These are phyloP conservation scores for Leucoagaricus sp. DNA, from an alignment of 1,284 basidiomycete species.

Conservation along the genomic window DNA sequence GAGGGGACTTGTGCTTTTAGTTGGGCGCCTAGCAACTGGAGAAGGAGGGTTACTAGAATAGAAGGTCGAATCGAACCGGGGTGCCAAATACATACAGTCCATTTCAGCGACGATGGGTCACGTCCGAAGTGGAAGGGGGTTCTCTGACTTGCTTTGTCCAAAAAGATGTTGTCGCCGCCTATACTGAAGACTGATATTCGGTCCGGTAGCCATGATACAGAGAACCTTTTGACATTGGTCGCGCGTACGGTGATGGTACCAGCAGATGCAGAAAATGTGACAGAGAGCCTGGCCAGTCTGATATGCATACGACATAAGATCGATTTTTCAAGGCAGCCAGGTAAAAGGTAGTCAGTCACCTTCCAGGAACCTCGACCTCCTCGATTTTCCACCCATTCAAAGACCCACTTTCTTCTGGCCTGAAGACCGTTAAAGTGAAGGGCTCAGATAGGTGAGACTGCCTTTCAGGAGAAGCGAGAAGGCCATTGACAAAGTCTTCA, in stretches of 20 bases:
- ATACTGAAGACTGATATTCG: conserved; percentile 20
- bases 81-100: conserved; percentile 6
- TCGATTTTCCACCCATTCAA: conserved; percentile 67
- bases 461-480: conserved; percentile 17
- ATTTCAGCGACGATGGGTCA: neutral
- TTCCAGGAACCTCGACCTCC: conserved; percentile 55
- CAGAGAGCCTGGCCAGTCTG: conserved; percentile 34
- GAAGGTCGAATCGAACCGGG: neutral
- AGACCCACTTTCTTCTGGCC: conserved; percentile 65
- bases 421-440: conserved; percentile 70
- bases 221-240: conserved; percentile 45
- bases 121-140: conserved; percentile 1
- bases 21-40: neutral
- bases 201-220: conserved; percentile 23
- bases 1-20: conserved; percentile 21
- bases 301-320: neutral
- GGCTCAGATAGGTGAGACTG: conserved; percentile 10
- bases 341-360: conserved; percentile 38
- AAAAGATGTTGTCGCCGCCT: conserved; percentile 20
- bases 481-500: conserved; percentile 50
- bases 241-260: conserved; percentile 33
- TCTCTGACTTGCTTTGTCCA: conserved; percentile 3
- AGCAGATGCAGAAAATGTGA: conserved; percentile 19
- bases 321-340: neutral
- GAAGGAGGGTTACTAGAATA: no score